Evolutionary conservation across 805 yeast species (phyloP).

Genomic region (Lipomyces japonicus): DNA sequence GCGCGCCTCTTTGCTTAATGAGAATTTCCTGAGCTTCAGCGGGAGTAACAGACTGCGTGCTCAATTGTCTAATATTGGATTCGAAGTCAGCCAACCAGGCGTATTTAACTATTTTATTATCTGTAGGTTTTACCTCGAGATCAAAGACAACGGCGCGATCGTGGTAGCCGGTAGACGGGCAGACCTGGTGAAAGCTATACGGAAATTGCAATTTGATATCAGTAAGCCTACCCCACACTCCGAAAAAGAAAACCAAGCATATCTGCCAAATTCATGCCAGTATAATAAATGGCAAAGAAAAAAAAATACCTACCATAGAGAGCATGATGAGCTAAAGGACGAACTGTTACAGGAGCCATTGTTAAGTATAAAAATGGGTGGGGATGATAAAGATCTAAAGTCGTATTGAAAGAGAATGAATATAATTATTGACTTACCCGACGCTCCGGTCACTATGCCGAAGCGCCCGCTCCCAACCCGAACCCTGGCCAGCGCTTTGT

Average conservation of each 20-base stretch:
- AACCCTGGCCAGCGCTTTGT: no score
- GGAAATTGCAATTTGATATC: background rate
- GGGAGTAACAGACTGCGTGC: conserved; percentile 49
- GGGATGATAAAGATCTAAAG: background rate
- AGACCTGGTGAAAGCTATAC: conserved; percentile 5
- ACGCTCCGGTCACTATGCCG: no score
- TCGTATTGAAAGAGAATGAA: background rate
- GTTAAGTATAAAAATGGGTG: background rate
- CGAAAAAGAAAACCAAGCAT: background rate
- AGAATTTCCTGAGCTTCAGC: conserved; percentile 66
- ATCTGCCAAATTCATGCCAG: no score
- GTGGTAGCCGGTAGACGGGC: conserved; percentile 7
- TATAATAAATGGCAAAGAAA: background rate
- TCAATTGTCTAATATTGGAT: background rate
- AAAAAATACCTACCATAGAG: conserved; percentile 4
- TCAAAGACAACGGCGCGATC: background rate
- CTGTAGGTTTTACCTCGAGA: background rate
- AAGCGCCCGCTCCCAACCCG: no score
- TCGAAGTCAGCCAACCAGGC: no score
- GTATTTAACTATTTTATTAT: no score
- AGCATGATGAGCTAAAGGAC: conserved; percentile 13
- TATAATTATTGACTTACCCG: no score
- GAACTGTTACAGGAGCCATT: conserved; percentile 5
- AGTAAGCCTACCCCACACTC: background rate
- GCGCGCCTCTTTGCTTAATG: conserved; percentile 73